Evolutionary conservation across 2,329 filamentous ascomycete genomes (phyloP).

Genomic region (Celoporthe dispersa): DNA sequence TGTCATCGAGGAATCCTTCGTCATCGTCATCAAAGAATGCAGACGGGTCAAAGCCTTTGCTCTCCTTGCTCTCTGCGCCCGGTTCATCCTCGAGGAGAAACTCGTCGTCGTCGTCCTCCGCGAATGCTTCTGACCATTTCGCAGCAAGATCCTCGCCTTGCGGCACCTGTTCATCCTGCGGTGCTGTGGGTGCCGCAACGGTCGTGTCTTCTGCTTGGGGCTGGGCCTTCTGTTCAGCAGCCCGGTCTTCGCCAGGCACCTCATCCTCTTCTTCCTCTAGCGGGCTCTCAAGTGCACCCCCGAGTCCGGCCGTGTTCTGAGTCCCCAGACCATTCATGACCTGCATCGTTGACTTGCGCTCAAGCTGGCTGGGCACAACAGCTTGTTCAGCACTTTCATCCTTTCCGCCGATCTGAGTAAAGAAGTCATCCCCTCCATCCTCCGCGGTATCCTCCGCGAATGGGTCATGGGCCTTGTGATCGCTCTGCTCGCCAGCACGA

Average conservation of each 20-base stretch:
- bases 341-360: slow-evolving; percentile 72
- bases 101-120: slow-evolving; percentile 70
- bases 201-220: slow-evolving; percentile 33
- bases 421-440: slow-evolving; percentile 63
- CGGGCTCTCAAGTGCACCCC: slow-evolving; percentile 37
- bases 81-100: slow-evolving; percentile 63
- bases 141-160: slow-evolving; percentile 70
- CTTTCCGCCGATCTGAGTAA: slow-evolving; percentile 52
- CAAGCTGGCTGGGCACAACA: slow-evolving; percentile 45
- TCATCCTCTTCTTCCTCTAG: slow-evolving; percentile 39
- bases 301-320: slow-evolving; percentile 33
- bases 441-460: slow-evolving; percentile 50
- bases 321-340: slow-evolving; percentile 59
- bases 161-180: slow-evolving; percentile 33
- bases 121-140: slow-evolving; percentile 83
- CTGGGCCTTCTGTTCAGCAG: slow-evolving; percentile 21
- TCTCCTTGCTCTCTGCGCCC: slow-evolving; percentile 37
- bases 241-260: slow-evolving; percentile 3
- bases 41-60: slow-evolving; percentile 61
- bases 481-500: slow-evolving; percentile 33
- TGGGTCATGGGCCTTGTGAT: slow-evolving; percentile 29
- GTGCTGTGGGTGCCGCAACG: slow-evolving; percentile 32
- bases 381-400: slow-evolving; percentile 37
- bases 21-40: slow-evolving; percentile 81
- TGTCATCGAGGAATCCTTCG: slow-evolving; percentile 81